Conservation (phyloP, 495 filamentous ascomycete genomes). For the Talaromyces thailandensis region DNA sequence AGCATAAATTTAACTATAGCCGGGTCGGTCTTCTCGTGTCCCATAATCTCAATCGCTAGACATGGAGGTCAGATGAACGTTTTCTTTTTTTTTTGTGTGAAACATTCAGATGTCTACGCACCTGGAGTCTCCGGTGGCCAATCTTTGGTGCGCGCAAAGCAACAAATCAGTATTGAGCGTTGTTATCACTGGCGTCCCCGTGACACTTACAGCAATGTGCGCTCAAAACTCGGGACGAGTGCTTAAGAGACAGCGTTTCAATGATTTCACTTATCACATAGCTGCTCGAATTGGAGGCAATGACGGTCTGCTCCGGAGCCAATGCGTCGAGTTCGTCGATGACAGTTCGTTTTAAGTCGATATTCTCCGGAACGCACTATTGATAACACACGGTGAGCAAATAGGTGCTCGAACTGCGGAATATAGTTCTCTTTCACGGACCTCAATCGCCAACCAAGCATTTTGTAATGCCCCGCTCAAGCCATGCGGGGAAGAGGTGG, state of each 20-base stretch:
- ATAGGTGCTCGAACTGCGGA: background rate
- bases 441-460: slow-evolving; percentile 29
- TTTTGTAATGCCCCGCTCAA: slow-evolving; percentile 12
- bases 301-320: slow-evolving; percentile 17
- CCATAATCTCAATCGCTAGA: slow-evolving; percentile 32
- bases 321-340: slow-evolving; percentile 21
- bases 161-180: background rate
- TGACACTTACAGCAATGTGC: slow-evolving; percentile 26
- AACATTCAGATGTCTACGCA: slow-evolving; percentile 1
- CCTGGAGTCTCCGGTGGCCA: slow-evolving; percentile 32
- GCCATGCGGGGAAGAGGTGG: slow-evolving; percentile 7
- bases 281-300: slow-evolving; percentile 34
- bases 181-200: background rate
- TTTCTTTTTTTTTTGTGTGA: background rate
- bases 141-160: slow-evolving; percentile 12
- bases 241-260: slow-evolving; percentile 17
- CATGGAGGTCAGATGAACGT: background rate
- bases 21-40: slow-evolving; percentile 19
- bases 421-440: slow-evolving; percentile 3
- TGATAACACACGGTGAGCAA: background rate
- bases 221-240: slow-evolving; percentile 18
- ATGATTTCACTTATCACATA: slow-evolving; percentile 26
- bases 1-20: slow-evolving; percentile 17
- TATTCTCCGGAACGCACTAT: slow-evolving; percentile 27
- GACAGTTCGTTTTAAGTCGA: slow-evolving; percentile 18